Base-by-base conservation (phyloP, 345 rosid genomes). In the Hibiscus syriacus region DNA sequence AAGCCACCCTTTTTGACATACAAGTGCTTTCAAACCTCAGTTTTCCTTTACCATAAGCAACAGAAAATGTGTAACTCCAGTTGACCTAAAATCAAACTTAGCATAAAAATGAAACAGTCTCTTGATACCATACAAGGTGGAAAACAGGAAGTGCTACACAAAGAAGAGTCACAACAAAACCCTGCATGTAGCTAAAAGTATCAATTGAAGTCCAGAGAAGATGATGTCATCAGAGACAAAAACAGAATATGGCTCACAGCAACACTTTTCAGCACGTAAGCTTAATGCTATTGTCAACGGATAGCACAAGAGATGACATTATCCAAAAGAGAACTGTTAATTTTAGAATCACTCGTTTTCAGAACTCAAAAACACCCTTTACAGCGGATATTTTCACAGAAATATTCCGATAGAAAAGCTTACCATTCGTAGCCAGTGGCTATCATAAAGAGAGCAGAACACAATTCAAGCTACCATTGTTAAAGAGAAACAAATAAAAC, bases 161-260 rank as follows among this genome's bases (percentile, higher is more conserved):
- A 36, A 36, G 27, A 36, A 57, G 62, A 61, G 22, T 22, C 29
- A 61, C 30, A 61, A 23, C 29, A 3, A 36, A 38, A 39, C 39
- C 17, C 25, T 13, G 32, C 66, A 39, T 39, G 2, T 59, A 16
- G 45, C 27, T 16, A 16, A 20, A 1, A n/a, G 23, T 27, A 14
- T 29, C 41, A n/a, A 57, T 29, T 57, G 4, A 58, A 58, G 41
- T 58, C 63, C 63, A 58, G 16, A 32, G 43, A 58, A 58, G 63
- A 3, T n/a, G 25, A 32, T 32, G n/a, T n/a, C 38, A 32, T 14
- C 5, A 4, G 2, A 13, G 20, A 14, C 10, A 1, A 19, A n/a
- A 27, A 17, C 36, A 55, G 19, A 27, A 16, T 27, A 55, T 27
- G 8, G 60, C 38, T 26, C 36, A 59, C 26, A 10, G 27, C 46